Evolutionary conservation across 192 early-diverging fungal genomes (phyloP), one percentile per base, ranked within the genome.

Genomic region (Coemansia reversa): DNA sequence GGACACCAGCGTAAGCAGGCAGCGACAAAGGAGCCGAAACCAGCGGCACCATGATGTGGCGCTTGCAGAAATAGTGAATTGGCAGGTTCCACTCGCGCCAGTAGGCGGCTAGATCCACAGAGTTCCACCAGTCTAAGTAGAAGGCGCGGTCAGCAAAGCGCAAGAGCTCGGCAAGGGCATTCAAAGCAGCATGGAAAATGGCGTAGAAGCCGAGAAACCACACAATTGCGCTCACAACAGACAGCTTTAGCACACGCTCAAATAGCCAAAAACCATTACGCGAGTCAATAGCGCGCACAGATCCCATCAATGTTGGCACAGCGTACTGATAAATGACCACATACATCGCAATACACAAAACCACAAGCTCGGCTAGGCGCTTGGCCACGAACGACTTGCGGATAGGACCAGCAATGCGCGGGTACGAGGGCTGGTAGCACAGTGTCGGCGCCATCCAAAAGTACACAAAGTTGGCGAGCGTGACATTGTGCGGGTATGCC

Each of bases 151-250:
- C 94, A 6, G 90, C 94, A 79, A 95, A 95, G 35, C 89, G 84
- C 28, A 94, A 76, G 1, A 90, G 65, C 79, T 92, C 91, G 6
- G 89, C 89, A n/a, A 93, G 66, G 5, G 89, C 86, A 62, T 95
- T 95, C 49, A 94, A 79, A 39, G 67, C 86, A 1, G 89, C 81
- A 59, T 95, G 94, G 79, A 95, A 95, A 12, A 93, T 73, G 16
- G 87, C 83, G 48, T 92, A 94, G 71, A 95, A 95, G 72, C 92
- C 90, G n/a, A 94, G 66, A n/a, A 95, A 81, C 94, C 94, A 95
- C 49, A 95, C 86, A 1, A 85, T 79, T 0, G 92, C 89, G 61
- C 85, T 86, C 24, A 86, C 85, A 8, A 87, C 88, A 7, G 87
- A 89, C 67, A 95, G 83, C 68, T 94, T 94, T n/a, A 95, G 84